These are phyloP conservation scores for Melaleuca alternifolia DNA, from an alignment of 345 rosid genomes.

Conservation along the genomic window DNA sequence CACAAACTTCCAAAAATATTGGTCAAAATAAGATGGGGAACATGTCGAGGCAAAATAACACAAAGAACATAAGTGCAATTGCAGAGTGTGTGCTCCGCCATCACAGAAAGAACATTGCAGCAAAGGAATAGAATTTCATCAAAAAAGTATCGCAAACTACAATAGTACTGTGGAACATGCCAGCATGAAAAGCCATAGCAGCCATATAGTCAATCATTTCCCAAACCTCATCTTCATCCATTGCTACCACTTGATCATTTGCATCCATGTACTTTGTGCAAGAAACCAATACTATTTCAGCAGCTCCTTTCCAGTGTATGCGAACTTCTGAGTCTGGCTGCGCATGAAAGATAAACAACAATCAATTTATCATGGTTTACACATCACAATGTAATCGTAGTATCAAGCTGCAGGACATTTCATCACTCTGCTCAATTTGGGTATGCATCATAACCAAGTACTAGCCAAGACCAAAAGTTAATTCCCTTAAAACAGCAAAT, in stretches of 20 bases:
- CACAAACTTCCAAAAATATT: background rate
- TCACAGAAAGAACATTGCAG: background rate
- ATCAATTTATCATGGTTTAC: background rate
- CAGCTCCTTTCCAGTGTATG: conserved; percentile 98
- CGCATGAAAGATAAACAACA: background rate
- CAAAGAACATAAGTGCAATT: background rate
- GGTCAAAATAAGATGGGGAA: background rate
- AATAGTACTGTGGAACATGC: background rate
- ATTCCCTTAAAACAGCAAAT: background rate
- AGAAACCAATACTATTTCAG: conserved; percentile 81
- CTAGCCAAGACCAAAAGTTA: background rate
- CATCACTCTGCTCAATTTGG: background rate
- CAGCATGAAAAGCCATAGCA: background rate
- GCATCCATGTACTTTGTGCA: conserved; percentile 59
- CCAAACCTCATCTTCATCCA: conserved; percentile 63
- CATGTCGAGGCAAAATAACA: accelerated
- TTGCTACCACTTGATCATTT: conserved; percentile 30
- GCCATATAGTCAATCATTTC: background rate
- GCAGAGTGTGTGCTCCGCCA: background rate
- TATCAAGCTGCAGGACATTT: background rate
- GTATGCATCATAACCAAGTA: background rate
- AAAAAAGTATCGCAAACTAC: background rate
- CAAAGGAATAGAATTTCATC: background rate
- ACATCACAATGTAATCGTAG: background rate
- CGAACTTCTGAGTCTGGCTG: conserved; percentile 62